These are phyloP conservation scores for Lentinula sp. DNA, from an alignment of 768 basidiomycete genomes.

Conservation along the genomic window DNA sequence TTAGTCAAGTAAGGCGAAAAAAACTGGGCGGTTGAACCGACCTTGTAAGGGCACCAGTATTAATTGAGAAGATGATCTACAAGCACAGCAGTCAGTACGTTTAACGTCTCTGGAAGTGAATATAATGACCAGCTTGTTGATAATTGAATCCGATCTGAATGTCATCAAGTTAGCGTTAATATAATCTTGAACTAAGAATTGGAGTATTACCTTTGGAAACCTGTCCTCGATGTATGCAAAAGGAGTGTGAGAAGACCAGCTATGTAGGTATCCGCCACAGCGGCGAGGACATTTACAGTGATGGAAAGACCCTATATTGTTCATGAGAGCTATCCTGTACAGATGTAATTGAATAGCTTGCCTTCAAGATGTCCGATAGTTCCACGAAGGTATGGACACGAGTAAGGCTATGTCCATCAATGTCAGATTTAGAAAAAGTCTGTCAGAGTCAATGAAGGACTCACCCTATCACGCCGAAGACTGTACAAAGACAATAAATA, in stretches of 20 bases:
- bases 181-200: no score
- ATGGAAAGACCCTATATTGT: constrained; percentile 29
- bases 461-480: constrained; percentile 4
- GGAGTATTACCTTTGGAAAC: constrained; percentile 31
- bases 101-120: background rate
- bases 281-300: constrained; percentile 37
- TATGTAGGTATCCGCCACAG: constrained; percentile 42
- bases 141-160: constrained; percentile 39
- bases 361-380: constrained; percentile 28
- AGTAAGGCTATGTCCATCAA: constrained; percentile 16
- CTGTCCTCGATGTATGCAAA: constrained; percentile 38
- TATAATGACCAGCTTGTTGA: constrained; percentile 33
- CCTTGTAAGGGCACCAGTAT: constrained; percentile 34
- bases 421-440: background rate
- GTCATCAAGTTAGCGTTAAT: background rate
- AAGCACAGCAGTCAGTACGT: background rate
- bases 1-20: background rate
- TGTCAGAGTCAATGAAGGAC: background rate
- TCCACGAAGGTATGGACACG: constrained; percentile 27
- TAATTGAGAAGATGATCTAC: constrained; percentile 40
- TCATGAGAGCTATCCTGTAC: background rate
- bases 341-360: background rate
- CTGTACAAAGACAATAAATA: background rate
- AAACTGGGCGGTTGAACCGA: constrained; percentile 6
- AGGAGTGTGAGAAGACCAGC: constrained; percentile 34